Conservation (phyloP, 768 basidiomycete genomes). For the Lyophyllum atratum region DNA sequence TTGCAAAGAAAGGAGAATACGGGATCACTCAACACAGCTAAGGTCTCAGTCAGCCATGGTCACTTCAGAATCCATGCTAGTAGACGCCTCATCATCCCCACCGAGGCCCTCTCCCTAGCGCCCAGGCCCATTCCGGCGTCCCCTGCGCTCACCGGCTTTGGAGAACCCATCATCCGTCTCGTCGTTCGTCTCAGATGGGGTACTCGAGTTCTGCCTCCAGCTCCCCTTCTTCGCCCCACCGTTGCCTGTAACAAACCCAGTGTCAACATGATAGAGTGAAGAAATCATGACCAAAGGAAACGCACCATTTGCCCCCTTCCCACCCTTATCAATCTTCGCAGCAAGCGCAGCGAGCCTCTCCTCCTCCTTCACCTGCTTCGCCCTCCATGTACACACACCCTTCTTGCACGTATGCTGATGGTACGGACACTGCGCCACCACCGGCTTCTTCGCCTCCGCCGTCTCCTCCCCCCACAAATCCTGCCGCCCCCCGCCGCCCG, state of each 20-base stretch:
- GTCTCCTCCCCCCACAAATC: constrained; percentile 28
- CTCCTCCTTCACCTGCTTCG: constrained; percentile 27
- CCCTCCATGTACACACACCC: constrained; percentile 36
- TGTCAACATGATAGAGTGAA: neutral
- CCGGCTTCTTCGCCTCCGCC: constrained; percentile 9
- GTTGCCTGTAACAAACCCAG: neutral
- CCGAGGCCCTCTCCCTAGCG: neutral
- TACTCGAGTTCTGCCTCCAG: constrained; percentile 12
- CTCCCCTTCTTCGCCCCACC: constrained; percentile 3
- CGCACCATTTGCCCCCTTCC: constrained; percentile 1
- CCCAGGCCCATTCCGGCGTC: neutral
- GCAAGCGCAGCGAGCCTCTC: constrained; percentile 12
- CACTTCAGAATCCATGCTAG: too few species aligned
- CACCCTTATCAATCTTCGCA: constrained; percentile 8
- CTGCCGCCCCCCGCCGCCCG: constrained; percentile 1
- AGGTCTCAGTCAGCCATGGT: too few species aligned
- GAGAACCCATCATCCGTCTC: constrained; percentile 9
- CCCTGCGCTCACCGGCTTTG: constrained; percentile 6
- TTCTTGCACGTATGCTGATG: constrained; percentile 36
- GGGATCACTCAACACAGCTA: too few species aligned
- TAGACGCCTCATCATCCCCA: neutral
- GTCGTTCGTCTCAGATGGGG: constrained; percentile 1
- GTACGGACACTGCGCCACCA: constrained; percentile 26
- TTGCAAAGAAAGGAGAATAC: too few species aligned
- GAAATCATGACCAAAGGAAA: neutral